Conservation (phyloP, 2,329 filamentous ascomycete genomes). For the Botryosphaeria agaves region DNA sequence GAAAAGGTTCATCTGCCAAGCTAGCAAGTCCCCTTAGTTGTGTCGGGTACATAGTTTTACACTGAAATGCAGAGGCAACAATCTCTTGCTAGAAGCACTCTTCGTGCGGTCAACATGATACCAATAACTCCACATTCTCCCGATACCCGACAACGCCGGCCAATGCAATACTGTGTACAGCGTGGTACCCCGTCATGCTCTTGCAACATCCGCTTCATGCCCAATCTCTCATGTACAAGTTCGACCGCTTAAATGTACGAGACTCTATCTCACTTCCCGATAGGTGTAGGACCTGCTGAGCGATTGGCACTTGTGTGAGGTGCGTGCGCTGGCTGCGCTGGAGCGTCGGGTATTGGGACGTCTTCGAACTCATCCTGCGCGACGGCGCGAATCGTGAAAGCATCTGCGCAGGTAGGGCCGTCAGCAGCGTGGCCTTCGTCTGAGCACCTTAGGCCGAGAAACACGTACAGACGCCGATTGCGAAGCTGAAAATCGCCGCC, state of each 20-base stretch:
- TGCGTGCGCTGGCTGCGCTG: constrained; percentile 29
- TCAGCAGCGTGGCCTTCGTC: neutral
- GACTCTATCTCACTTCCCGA: neutral
- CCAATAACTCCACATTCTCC: too few species aligned
- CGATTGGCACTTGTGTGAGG: constrained; percentile 7
- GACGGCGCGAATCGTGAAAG: constrained; percentile 63
- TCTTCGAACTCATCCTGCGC: constrained; percentile 96
- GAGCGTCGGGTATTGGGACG: constrained; percentile 69
- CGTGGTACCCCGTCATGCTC: neutral
- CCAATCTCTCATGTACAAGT: constrained; percentile 1
- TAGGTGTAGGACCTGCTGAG: neutral
- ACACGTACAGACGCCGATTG: constrained; percentile 75
- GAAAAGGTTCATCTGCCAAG: too few species aligned
- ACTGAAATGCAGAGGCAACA: too few species aligned
- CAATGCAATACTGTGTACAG: neutral
- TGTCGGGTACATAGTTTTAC: neutral
- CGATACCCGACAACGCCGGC: neutral
- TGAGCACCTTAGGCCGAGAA: neutral
- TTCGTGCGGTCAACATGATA: too few species aligned
- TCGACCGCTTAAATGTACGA: too few species aligned
- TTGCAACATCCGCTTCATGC: neutral
- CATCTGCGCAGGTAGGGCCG: constrained; percentile 28
- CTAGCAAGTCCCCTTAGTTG: too few species aligned
- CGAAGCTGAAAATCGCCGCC: constrained; percentile 53
- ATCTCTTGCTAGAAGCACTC: neutral